phyloP scores from a whole-genome alignment of 352 stramenopile species.

The Thraustochytrium striatum region DNA sequence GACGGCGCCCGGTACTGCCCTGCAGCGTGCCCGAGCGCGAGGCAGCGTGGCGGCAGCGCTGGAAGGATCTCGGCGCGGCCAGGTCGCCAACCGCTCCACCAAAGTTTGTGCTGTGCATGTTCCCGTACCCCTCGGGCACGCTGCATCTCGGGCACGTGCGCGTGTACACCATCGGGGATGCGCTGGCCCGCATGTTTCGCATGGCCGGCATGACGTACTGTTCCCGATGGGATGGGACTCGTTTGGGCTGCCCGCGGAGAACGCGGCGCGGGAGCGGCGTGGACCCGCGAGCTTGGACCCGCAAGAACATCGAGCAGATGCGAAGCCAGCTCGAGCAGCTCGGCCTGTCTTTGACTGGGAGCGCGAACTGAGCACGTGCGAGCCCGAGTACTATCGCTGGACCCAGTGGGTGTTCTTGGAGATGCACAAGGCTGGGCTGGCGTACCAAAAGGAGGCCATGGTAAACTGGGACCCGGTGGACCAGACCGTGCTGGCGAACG shows the following conservation, averaged over 20 bases:
- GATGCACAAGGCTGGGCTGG: constrained; percentile 91
- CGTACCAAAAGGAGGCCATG: constrained; percentile 87
- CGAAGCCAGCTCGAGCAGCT: constrained; percentile 91
- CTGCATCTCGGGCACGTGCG: constrained; percentile 98
- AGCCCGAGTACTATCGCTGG: constrained; percentile 92
- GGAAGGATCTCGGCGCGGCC: no score
- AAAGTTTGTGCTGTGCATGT: constrained; percentile 90
- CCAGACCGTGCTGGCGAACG: constrained; percentile 97
- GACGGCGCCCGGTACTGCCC: no score
- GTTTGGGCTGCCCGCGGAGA: constrained; percentile 98
- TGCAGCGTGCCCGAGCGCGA: no score
- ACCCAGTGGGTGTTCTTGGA: constrained; percentile 99
- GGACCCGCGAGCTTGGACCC: constrained; percentile 89
- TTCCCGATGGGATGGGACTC: constrained; percentile 99
- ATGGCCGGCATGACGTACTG: constrained; percentile 95
- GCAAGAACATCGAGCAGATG: constrained; percentile 93
- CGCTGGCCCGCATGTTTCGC: constrained; percentile 90
- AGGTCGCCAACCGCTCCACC: no score
- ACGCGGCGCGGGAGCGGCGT: constrained; percentile 95
- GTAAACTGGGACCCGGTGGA: constrained; percentile 99
- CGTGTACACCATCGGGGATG: constrained; percentile 94
- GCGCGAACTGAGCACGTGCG: constrained; percentile 90
- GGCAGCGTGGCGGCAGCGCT: no score
- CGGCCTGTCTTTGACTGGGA: constrained; percentile 97
- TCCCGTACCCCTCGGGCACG: constrained; percentile 95